These are phyloP conservation scores for Aspergillus brunneoviolaceus DNA, from an alignment of 2,329 filamentous ascomycete species.

Conservation along the genomic window DNA sequence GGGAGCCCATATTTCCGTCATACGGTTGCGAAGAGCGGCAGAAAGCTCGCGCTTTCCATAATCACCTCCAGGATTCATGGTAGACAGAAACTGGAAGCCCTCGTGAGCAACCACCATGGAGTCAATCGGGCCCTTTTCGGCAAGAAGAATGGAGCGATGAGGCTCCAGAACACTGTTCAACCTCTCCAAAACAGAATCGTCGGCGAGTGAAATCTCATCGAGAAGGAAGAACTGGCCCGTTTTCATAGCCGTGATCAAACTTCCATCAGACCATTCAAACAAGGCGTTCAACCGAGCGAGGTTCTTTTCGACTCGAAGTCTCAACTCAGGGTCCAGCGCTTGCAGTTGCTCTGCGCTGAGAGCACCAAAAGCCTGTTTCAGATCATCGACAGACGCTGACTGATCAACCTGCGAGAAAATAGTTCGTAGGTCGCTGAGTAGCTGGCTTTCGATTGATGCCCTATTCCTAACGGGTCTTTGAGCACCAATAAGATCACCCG, in stretches of 20 bases:
- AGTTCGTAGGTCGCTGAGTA: conserved; percentile 61
- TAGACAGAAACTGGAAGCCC: conserved; percentile 94
- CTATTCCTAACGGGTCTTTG: conserved; percentile 89
- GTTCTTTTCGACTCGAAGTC: conserved; percentile 45
- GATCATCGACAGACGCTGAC: conserved; percentile 51
- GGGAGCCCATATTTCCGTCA: conserved; percentile 98
- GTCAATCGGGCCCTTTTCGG: conserved; percentile 86
- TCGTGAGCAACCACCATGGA: conserved; percentile 72
- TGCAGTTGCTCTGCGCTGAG: conserved; percentile 49
- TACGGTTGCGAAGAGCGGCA: conserved; percentile 88
- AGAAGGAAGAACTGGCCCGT: conserved; percentile 86
- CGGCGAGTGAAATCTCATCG: conserved; percentile 95
- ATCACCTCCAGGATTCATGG: conserved; percentile 98
- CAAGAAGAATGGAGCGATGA: conserved; percentile 78
- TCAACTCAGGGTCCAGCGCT: conserved; percentile 50
- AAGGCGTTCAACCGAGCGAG: conserved; percentile 72
- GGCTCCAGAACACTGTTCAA: conserved; percentile 96
- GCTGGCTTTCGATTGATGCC: conserved; percentile 64
- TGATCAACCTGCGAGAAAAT: conserved; percentile 40
- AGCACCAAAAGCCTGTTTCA: conserved; percentile 61
- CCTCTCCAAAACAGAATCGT: conserved; percentile 94
- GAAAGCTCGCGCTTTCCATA: conserved; percentile 98
- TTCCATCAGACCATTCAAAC: conserved; percentile 96
- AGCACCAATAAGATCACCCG: conserved; percentile 92
- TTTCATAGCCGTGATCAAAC: conserved; percentile 90